phyloP scores from a whole-genome alignment of 306 rosid species.

The Trifolium subterraneum region DNA sequence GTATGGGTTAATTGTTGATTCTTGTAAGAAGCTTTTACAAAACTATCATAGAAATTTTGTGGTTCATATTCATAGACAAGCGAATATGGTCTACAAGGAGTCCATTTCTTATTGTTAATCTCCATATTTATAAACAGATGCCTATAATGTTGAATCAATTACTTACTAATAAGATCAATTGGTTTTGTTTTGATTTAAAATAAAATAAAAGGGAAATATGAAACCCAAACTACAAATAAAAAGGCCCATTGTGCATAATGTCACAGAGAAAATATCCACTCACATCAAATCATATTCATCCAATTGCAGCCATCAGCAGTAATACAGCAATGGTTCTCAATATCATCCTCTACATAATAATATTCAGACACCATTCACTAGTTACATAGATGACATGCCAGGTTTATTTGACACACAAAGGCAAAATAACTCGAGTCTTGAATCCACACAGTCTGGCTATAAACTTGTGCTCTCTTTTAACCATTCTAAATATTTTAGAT shows the following conservation, averaged over 20 bases:
- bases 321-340: background rate
- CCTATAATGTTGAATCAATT: background rate
- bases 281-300: conserved; percentile 22
- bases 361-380: conserved; percentile 23
- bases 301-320: conserved; percentile 5
- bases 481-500: conserved; percentile 80
- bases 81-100: background rate
- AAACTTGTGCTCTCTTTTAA: conserved; percentile 75
- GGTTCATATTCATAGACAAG: background rate
- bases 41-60: background rate
- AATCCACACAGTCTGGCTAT: conserved; percentile 30
- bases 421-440: conserved; percentile 17
- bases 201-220: too few relatives aligned
- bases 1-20: background rate
- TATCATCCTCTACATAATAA: conserved; percentile 20
- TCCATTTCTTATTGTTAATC: background rate
- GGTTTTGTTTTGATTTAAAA: background rate
- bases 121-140: background rate
- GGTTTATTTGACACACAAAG: conserved; percentile 36
- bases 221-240: background rate
- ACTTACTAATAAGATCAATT: background rate
- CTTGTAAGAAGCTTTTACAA: background rate
- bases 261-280: conserved; percentile 20
- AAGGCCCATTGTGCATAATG: background rate
- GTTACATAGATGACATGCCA: conserved; percentile 33